phyloP scores from a whole-genome alignment of 2,329 filamentous ascomycete species.

The Fusarium siculi region DNA sequence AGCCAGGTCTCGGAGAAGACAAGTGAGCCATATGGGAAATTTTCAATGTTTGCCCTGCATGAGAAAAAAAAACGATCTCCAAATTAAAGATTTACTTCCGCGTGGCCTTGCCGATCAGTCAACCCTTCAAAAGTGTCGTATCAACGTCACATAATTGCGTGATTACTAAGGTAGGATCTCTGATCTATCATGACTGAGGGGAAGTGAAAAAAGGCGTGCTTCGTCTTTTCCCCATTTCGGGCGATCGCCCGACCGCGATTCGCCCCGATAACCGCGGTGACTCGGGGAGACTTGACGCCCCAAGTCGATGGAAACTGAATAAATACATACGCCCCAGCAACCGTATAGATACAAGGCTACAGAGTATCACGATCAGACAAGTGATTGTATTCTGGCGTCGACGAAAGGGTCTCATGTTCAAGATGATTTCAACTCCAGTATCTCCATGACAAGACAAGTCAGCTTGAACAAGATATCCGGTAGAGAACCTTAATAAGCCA shows the following conservation, averaged over 20 bases:
- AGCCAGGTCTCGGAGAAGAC: background rate
- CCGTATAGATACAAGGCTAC: constrained; percentile 28
- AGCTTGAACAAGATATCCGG: background rate
- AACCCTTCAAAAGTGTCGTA: constrained; percentile 1
- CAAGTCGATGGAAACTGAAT: constrained; percentile 23
- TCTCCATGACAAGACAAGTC: background rate
- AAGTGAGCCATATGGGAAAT: background rate
- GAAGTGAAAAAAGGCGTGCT: constrained; percentile 3
- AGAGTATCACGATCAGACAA: background rate
- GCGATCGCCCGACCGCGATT: constrained; percentile 35
- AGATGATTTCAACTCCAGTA: background rate
- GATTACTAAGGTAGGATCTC: constrained; percentile 34
- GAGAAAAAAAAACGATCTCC: background rate
- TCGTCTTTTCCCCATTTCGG: constrained; percentile 27
- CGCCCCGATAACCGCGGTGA: background rate
- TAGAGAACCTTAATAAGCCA: background rate
- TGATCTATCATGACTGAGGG: constrained; percentile 38
- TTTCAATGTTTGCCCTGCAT: background rate
- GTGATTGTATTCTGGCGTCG: background rate
- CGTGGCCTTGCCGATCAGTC: background rate
- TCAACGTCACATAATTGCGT: constrained; percentile 28
- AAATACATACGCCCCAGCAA: background rate
- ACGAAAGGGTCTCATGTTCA: background rate
- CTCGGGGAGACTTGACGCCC: constrained; percentile 23
- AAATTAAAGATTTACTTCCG: background rate